Percentiles rank a stretch among this genome's conserved stretches.
Evolutionary conservation across 345 rosid genomes (phyloP).

Genomic region (Eutrema heterophyllum): DNA sequence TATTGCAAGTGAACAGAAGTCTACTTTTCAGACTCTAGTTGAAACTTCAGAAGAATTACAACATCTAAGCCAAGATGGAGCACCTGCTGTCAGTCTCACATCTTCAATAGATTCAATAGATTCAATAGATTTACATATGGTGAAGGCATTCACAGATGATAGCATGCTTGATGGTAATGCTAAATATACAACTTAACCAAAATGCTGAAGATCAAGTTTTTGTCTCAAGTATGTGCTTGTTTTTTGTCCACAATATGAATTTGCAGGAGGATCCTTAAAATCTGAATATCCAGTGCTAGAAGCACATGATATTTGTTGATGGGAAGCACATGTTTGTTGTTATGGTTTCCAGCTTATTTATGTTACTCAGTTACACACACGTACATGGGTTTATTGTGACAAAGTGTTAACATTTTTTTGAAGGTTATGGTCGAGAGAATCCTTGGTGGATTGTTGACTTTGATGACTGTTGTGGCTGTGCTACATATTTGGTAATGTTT

Average conservation of each 20-base stretch:
- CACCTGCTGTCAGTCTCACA: too few relatives aligned
- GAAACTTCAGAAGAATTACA: too few relatives aligned
- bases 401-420: conserved; percentile 16
- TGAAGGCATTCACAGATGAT: too few relatives aligned
- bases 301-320: conserved; percentile 93
- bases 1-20: too few relatives aligned
- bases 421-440: conserved; percentile 93
- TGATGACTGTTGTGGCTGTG: conserved; percentile 94
- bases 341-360: not conserved
- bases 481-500: conserved; percentile 66
- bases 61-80: too few relatives aligned
- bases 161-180: too few relatives aligned
- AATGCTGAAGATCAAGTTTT: not conserved
- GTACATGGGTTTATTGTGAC: not conserved
- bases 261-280: conserved; percentile 49
- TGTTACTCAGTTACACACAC: not conserved
- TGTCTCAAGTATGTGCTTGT: not conserved
- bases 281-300: conserved; percentile 84
- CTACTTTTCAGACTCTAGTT: too few relatives aligned
- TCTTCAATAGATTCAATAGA: too few relatives aligned
- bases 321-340: conserved; percentile 96
- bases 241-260: not conserved
- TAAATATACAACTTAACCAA: not conserved
- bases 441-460: conserved; percentile 94
- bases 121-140: too few relatives aligned